These are phyloP conservation scores for Boehmeria nivea DNA, from an alignment of 306 rosid species.

Conservation along the genomic window DNA sequence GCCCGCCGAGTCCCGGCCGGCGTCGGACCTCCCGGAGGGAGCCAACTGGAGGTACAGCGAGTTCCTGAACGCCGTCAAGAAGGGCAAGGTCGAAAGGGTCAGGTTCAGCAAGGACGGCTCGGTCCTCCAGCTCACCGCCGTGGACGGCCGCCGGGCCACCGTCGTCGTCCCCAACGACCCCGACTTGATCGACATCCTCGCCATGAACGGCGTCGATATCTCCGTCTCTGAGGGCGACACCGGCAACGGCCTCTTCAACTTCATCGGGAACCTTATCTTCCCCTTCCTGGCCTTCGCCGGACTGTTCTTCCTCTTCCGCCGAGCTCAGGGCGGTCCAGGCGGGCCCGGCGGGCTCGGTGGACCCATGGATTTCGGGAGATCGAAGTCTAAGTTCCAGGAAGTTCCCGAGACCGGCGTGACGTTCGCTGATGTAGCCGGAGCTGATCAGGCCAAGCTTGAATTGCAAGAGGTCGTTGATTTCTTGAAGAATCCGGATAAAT, in stretches of 20 bases:
- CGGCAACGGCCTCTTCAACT: conserved; percentile 60
- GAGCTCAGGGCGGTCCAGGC: conserved; percentile 84
- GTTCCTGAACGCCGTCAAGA: conserved; percentile 84
- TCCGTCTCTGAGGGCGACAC: conserved; percentile 85
- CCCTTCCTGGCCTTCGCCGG: conserved; percentile 92
- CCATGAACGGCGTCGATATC: conserved; percentile 93
- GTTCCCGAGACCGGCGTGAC: conserved; percentile 92
- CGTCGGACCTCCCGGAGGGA: conserved; percentile 85
- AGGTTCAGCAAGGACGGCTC: conserved; percentile 92
- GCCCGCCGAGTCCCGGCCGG: conserved; percentile 60
- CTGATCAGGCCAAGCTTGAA: conserved; percentile 92
- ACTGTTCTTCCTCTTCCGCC: conserved; percentile 73
- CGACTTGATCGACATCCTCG: conserved; percentile 87
- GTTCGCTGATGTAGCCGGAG: conserved; percentile 90
- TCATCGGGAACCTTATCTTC: conserved; percentile 73
- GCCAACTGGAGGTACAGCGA: conserved; percentile 94
- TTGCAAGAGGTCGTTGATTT: conserved; percentile 92
- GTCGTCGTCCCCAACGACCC: conserved; percentile 94
- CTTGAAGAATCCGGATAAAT: conserved; percentile 93
- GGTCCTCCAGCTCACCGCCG: conserved; percentile 78
- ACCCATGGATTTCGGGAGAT: conserved; percentile 91
- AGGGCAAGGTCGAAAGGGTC: conserved; percentile 90
- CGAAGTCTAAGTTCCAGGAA: conserved; percentile 87
- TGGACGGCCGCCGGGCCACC: conserved; percentile 84
- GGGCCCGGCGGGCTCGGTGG: conserved; percentile 95